These are phyloP conservation scores for Allium cepa DNA, from an alignment of 106 monocot genomes.

Conservation along the genomic window DNA sequence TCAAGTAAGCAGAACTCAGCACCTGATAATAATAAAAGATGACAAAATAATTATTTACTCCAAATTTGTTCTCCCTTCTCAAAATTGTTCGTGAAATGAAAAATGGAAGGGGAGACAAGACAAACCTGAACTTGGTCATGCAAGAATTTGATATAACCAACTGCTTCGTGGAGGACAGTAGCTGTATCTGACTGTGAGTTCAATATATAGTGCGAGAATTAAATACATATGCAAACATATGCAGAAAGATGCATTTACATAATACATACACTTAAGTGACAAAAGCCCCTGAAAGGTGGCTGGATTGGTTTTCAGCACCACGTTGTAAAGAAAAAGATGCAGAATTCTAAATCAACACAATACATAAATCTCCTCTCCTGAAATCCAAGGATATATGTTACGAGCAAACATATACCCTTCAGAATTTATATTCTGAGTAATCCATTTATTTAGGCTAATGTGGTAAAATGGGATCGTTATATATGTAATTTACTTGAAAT, in stretches of 20 bases:
- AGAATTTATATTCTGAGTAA: too few species aligned
- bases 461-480: too few species aligned
- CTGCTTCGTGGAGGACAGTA: slow-evolving; percentile 16
- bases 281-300: too few species aligned
- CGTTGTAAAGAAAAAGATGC: too few species aligned
- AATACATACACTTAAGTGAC: too few species aligned
- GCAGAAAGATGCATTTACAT: too few species aligned
- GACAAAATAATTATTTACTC: background rate
- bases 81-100: background rate
- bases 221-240: too few species aligned
- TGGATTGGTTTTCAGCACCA: too few species aligned
- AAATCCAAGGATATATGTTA: too few species aligned
- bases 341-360: background rate
- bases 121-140: slow-evolving; percentile 16
- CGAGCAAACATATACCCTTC: too few species aligned
- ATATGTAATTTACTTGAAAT: too few species aligned
- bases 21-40: slow-evolving; percentile 20
- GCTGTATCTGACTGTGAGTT: slow-evolving; percentile 16
- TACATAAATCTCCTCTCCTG: background rate
- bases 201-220: background rate
- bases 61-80: background rate
- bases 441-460: too few species aligned
- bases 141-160: slow-evolving; percentile 13
- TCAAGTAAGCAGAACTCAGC: slow-evolving; percentile 47
- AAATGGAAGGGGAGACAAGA: background rate